A percentile compares a stretch with the other conserved stretches of the same genome.
These are phyloP conservation scores for Plasmodium gaboni DNA, from an alignment of 169 alveolate species.

Conservation along the genomic window DNA sequence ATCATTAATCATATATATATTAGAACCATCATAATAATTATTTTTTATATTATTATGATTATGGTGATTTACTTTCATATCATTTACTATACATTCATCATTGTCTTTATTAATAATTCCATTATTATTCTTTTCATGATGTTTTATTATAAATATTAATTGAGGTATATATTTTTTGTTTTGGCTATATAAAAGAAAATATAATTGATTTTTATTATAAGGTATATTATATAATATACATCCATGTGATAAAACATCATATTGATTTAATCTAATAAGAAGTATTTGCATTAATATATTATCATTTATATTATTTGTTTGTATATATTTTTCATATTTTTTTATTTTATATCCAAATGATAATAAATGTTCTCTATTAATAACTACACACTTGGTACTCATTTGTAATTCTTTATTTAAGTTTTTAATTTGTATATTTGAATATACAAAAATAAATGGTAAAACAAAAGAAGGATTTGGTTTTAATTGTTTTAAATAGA, in stretches of 20 bases:
- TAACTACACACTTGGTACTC: slow-evolving; percentile 39
- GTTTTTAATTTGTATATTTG: slow-evolving; percentile 1
- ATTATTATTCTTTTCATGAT: not conserved
- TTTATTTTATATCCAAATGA: slow-evolving; percentile 41
- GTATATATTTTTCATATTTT: slow-evolving; percentile 14
- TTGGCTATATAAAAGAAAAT: not conserved
- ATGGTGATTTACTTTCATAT: not conserved
- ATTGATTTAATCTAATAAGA: slow-evolving; percentile 34
- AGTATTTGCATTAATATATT: slow-evolving; percentile 16
- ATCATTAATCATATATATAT: not conserved
- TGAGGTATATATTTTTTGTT: slow-evolving; percentile 29
- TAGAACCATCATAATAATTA: not conserved
- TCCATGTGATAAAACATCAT: slow-evolving; percentile 62
- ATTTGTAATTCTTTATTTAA: slow-evolving; percentile 15
- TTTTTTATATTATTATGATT: not conserved
- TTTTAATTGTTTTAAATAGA: slow-evolving; percentile 38
- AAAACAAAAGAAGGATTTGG: slow-evolving; percentile 54
- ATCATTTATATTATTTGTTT: slow-evolving; percentile 13
- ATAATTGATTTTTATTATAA: slow-evolving; percentile 24
- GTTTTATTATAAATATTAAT: slow-evolving; percentile 39
- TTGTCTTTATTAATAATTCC: not conserved
- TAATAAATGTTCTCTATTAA: slow-evolving; percentile 28
- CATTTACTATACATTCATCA: not conserved
- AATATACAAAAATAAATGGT: slow-evolving; percentile 43
- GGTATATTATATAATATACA: slow-evolving; percentile 63